These are phyloP conservation scores for Colletotrichum sp. DNA, from an alignment of 2,329 filamentous ascomycete species.

Conservation along the genomic window DNA sequence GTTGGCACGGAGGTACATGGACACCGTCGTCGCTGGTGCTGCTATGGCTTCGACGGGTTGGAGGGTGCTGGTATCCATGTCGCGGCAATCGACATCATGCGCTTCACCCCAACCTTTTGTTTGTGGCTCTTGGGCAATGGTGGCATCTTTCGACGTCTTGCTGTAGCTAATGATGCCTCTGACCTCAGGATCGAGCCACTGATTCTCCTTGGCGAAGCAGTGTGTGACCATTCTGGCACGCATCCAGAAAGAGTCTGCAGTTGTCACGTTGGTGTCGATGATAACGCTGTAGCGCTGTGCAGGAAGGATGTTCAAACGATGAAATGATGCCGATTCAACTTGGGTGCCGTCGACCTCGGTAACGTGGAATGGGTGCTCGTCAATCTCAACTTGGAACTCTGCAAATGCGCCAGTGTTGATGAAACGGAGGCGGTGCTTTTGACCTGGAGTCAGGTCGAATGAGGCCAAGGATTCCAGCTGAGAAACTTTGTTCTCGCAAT, in stretches of 20 bases:
- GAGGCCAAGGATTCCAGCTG: slow-evolving; percentile 28
- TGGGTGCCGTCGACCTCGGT: slow-evolving; percentile 76
- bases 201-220: slow-evolving; percentile 40
- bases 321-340: slow-evolving; percentile 63
- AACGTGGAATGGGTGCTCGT: slow-evolving; percentile 68
- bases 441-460: slow-evolving; percentile 52
- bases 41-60: slow-evolving; percentile 40
- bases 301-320: slow-evolving; percentile 69
- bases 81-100: slow-evolving; percentile 54
- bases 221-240: slow-evolving; percentile 54
- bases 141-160: not conserved
- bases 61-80: slow-evolving; percentile 56
- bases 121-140: slow-evolving; percentile 25
- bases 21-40: slow-evolving; percentile 40
- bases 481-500: slow-evolving; percentile 43
- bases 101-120: slow-evolving; percentile 56
- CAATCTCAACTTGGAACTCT: slow-evolving; percentile 74
- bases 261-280: slow-evolving; percentile 63
- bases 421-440: slow-evolving; percentile 69
- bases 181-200: slow-evolving; percentile 32
- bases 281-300: slow-evolving; percentile 76
- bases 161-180: slow-evolving; percentile 36
- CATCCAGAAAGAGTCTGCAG: slow-evolving; percentile 64
- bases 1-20: slow-evolving; percentile 54
- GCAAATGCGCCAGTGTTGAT: slow-evolving; percentile 76